Conservation (phyloP, 1,139 yeast genomes). For the Blastobotrys proliferans region DNA sequence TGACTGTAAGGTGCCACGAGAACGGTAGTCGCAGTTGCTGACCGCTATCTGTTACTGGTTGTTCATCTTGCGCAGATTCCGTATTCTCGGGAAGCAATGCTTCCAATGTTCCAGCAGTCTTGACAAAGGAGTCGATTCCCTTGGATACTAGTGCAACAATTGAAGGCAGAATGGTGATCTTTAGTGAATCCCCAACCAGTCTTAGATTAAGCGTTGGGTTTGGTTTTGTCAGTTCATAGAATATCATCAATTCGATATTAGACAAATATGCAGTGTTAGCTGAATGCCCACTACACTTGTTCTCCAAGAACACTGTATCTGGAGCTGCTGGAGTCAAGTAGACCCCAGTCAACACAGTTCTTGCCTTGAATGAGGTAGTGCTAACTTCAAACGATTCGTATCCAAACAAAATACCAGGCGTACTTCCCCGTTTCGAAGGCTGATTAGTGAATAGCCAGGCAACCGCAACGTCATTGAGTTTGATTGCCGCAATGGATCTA, state of each 20-base stretch:
- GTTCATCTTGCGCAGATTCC: neutral
- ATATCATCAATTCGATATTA: constrained; percentile 23
- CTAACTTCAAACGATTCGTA: constrained; percentile 45
- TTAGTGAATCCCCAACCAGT: constrained; percentile 33
- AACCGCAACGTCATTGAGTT: constrained; percentile 62
- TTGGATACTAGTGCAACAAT: constrained; percentile 28
- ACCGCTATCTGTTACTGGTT: neutral
- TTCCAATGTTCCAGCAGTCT: constrained; percentile 9
- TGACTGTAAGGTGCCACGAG: constrained; percentile 23
- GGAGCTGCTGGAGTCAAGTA: constrained; percentile 30
- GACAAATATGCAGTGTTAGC: constrained; percentile 35
- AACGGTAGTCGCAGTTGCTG: constrained; percentile 24
- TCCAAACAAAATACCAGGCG: constrained; percentile 64
- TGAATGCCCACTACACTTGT: constrained; percentile 17
- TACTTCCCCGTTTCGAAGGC: constrained; percentile 23
- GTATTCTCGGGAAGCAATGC: constrained; percentile 5
- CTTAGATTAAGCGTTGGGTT: constrained; percentile 21
- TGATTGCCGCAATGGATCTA: constrained; percentile 47
- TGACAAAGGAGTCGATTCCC: constrained; percentile 19
- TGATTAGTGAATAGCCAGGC: constrained; percentile 67
- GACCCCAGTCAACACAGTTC: constrained; percentile 38
- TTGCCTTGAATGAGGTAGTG: constrained; percentile 21
- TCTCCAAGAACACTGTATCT: constrained; percentile 16
- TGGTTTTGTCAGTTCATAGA: constrained; percentile 11
- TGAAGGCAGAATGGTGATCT: constrained; percentile 30